Evolutionary conservation across 768 basidiomycete species (phyloP).

Genomic region (Amanita muscaria): DNA sequence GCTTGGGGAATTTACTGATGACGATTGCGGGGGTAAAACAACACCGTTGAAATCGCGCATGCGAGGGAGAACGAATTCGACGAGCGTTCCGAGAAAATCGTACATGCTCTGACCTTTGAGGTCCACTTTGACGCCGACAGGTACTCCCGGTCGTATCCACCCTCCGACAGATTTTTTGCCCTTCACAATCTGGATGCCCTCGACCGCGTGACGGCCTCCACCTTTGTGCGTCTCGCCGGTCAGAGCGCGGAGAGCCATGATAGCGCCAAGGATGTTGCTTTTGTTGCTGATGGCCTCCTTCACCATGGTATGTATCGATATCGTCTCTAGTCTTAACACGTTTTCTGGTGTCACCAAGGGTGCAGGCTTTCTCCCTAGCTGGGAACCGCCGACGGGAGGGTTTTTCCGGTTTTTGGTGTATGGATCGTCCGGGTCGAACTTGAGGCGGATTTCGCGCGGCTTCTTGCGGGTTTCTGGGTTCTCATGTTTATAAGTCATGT

Average conservation of each 20-base stretch:
- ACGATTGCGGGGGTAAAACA: conserved; percentile 63
- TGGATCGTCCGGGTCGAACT: conserved; percentile 70
- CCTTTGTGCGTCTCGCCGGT: conserved; percentile 73
- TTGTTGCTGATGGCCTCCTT: conserved; percentile 72
- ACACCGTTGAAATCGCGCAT: conserved; percentile 86
- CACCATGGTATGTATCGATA: conserved; percentile 80
- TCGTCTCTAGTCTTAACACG: conserved; percentile 69
- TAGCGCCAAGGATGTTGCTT: conserved; percentile 66
- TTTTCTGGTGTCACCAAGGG: conserved; percentile 61
- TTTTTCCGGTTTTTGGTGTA: conserved; percentile 76
- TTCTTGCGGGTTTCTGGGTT: conserved; percentile 38
- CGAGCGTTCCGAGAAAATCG: conserved; percentile 80
- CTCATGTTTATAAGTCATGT: conserved; percentile 87
- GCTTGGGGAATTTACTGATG: conserved; percentile 62
- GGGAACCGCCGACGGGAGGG: conserved; percentile 63
- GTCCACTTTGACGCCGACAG: conserved; percentile 85
- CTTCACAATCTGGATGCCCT: conserved; percentile 74
- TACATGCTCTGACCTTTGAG: conserved; percentile 91
- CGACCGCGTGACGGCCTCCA: conserved; percentile 58
- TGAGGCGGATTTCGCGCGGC: conserved; percentile 52
- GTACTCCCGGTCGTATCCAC: conserved; percentile 79
- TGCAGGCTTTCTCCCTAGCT: conserved; percentile 57
- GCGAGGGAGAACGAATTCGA: conserved; percentile 93
- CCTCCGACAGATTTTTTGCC: conserved; percentile 63
- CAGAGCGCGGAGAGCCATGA: conserved; percentile 83